phyloP scores from a whole-genome alignment of 306 rosid genomes.

The Vigna unguiculata region DNA sequence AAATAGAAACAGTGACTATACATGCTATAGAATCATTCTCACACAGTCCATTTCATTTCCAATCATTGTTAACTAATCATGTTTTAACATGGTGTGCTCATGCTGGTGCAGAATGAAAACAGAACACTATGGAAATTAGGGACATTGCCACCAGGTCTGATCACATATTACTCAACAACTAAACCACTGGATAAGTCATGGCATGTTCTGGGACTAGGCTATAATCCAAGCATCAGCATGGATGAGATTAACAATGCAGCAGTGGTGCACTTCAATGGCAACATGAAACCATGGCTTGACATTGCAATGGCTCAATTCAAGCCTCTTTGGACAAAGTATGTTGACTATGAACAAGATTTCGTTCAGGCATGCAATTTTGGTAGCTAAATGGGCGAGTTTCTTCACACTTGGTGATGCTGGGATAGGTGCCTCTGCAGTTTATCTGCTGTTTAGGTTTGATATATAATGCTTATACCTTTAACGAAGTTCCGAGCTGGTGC shows the following conservation, averaged over 20 bases:
- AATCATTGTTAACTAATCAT: background rate
- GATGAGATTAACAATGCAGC: constrained; percentile 84
- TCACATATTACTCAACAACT: constrained; percentile 79
- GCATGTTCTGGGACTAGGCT: constrained; percentile 92
- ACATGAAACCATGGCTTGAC: constrained; percentile 95
- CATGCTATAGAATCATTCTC: constrained; percentile 19
- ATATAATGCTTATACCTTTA: constrained; percentile 49
- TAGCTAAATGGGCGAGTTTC: constrained; percentile 46
- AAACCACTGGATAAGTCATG: constrained; percentile 89
- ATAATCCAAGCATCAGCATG: constrained; percentile 86
- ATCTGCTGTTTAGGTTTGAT: constrained; percentile 39
- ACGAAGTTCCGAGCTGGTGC: constrained; percentile 44
- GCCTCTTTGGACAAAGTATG: constrained; percentile 89
- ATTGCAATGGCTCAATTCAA: constrained; percentile 82
- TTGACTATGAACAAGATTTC: constrained; percentile 76
- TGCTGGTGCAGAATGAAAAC: constrained; percentile 74
- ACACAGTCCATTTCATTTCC: constrained; percentile 18
- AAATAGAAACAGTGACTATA: constrained; percentile 4
- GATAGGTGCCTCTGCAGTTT: constrained; percentile 43
- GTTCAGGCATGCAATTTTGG: constrained; percentile 93
- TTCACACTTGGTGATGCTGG: constrained; percentile 41
- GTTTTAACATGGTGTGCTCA: constrained; percentile 35
- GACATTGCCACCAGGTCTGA: constrained; percentile 84
- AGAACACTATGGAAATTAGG: constrained; percentile 86
- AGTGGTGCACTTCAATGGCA: constrained; percentile 88